Percentiles rank a stretch among this genome's conserved stretches.
These are phyloP conservation scores for Podospora australis DNA, from an alignment of 495 filamentous ascomycete genomes.

Conservation along the genomic window DNA sequence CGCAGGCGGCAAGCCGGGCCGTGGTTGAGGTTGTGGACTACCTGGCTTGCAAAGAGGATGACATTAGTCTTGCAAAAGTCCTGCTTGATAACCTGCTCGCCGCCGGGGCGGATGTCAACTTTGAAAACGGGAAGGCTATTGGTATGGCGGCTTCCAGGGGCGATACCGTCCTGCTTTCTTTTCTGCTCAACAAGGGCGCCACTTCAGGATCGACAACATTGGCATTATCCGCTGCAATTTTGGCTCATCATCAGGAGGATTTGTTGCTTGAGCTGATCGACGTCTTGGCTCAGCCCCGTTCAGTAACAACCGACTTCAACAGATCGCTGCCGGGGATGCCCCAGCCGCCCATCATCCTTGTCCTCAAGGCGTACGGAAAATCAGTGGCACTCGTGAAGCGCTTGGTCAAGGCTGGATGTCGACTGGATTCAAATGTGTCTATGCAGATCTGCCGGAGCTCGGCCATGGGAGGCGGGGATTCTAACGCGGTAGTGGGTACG, in stretches of 20 bases:
- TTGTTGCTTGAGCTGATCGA: slow-evolving; percentile 15
- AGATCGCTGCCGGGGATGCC: slow-evolving; percentile 20
- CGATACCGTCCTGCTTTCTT: slow-evolving; percentile 27
- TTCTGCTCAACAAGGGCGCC: slow-evolving; percentile 28
- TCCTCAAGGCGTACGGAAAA: slow-evolving; percentile 21
- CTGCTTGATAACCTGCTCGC: slow-evolving; percentile 32
- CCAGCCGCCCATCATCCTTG: slow-evolving; percentile 16
- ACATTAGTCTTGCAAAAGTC: slow-evolving; percentile 21
- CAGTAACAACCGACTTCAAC: slow-evolving; percentile 13
- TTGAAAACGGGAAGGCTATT: slow-evolving; percentile 36
- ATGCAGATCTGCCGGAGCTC: slow-evolving; percentile 11
- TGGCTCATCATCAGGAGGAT: slow-evolving; percentile 18
- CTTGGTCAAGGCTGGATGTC: slow-evolving; percentile 19
- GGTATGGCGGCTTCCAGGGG: slow-evolving; percentile 32
- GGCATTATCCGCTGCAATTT: slow-evolving; percentile 30
- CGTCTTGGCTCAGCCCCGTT: slow-evolving; percentile 10
- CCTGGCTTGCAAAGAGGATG: slow-evolving; percentile 19
- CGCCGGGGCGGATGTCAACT: slow-evolving; percentile 33
- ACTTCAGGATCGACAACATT: slow-evolving; percentile 25
- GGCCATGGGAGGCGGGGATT: slow-evolving; percentile 6
- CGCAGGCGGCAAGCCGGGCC: slow-evolving; percentile 26
- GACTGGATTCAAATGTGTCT: slow-evolving; percentile 17
- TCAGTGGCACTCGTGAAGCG: slow-evolving; percentile 18
- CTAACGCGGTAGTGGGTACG: slow-evolving; percentile 16
- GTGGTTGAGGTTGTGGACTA: slow-evolving; percentile 33